Conservation (phyloP, 169 alveolate genomes). For the Prorocentrum cordatum region DNA sequence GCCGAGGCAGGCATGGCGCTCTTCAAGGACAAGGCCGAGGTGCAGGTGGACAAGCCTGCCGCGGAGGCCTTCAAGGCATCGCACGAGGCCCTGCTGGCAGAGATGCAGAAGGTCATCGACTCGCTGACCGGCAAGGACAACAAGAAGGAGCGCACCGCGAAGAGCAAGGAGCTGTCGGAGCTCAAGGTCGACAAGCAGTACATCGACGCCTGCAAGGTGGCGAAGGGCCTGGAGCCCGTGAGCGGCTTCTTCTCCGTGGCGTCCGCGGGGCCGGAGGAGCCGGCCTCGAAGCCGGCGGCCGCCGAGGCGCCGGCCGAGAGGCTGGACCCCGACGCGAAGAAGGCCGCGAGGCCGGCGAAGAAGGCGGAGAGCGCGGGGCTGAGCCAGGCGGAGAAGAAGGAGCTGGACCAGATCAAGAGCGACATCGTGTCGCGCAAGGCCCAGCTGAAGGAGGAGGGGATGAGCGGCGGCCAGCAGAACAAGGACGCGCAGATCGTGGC, state of each 20-base stretch:
- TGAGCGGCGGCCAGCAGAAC: not conserved
- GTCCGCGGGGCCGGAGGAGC: no score
- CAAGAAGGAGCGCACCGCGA: not conserved
- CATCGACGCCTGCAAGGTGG: conserved; percentile 17
- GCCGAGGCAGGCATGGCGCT: not conserved
- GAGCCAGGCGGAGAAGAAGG: no score
- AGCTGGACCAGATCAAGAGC: no score
- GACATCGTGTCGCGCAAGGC: not conserved
- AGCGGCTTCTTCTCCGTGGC: no score
- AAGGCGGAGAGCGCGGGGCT: no score
- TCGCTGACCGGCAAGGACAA: conserved; percentile 2
- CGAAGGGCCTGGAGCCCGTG: conserved; percentile 30
- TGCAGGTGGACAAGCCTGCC: not conserved
- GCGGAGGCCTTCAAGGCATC: not conserved
- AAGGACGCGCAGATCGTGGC: not conserved
- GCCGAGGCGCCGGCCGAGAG: no score
- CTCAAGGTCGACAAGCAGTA: not conserved
- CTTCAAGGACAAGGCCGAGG: not conserved
- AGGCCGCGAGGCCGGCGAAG: no score
- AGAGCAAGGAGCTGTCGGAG: not conserved
- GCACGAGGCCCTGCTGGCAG: not conserved
- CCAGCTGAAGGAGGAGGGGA: not conserved
- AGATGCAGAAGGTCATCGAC: not conserved
- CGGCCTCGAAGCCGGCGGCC: no score
- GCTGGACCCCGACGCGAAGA: no score